Base-by-base conservation (phyloP, 805 yeast species). In the Metschnikowia anglica region DNA sequence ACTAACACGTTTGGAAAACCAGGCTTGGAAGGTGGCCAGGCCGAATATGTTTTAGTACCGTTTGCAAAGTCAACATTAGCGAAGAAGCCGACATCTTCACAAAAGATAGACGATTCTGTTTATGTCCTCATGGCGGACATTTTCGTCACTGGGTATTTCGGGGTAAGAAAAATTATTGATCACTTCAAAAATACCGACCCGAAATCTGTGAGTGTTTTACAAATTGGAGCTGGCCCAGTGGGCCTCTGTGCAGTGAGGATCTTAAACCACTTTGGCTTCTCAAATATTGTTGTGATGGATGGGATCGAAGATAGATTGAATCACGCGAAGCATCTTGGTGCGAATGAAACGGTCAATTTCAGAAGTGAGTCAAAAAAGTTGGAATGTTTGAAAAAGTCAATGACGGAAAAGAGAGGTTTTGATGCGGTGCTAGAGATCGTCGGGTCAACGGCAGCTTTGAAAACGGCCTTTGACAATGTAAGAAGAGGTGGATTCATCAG, bases 381-480 rank as follows among this genome's bases (percentile, higher is more conserved):
- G 24, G 49, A 51, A 1, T 55, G 59, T 7, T 63, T 63, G 33
- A 60, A 72, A 18, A 40, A 53, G 5, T 52, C 58, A 12, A 68
- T 70, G 4, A 72, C 77, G 2, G 65, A 66, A 17, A 71, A 70
- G 3, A 60, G 76, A 28, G 83, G 83, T 1, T 81, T 79, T 23
- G 86, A 80, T 58, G 80, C 76, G 11, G 79, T 76, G 1, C 63
- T 81, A 51, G 86, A 80, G 56, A 76, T 74, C 27, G 85, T 80
- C 2, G 85, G 85, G 0, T 71, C 77, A 7, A 62, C 74, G 3
- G 58, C 72, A 1, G 83, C 85, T 0, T 59, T 79, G 46, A 64
- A 65, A 43, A 60, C 72, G 2, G 81, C 79, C 0, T 80, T 73
- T 52, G 77, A 77, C 32, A 59, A 70, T 27, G 80, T 79, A 2